Evolutionary conservation across 73 alveolate species (phyloP).

Genomic region (Paramecium caudatum): DNA sequence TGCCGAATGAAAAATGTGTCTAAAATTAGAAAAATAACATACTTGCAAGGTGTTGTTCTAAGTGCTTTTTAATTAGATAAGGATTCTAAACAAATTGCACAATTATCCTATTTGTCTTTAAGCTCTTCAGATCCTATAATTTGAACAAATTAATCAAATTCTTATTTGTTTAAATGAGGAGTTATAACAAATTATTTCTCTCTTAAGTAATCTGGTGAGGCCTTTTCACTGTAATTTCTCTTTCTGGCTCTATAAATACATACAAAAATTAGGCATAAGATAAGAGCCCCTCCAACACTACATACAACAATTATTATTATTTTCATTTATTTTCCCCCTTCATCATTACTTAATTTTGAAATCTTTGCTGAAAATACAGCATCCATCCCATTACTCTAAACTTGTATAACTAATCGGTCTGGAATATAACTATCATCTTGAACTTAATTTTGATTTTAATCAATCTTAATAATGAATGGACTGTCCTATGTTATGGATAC

Average conservation of each 20-base stretch:
- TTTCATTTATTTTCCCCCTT: neutral
- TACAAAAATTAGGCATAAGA: neutral
- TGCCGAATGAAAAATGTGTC: constrained; percentile 8
- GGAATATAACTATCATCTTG: neutral
- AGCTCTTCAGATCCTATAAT: neutral
- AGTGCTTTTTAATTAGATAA: neutral
- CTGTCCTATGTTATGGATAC: neutral
- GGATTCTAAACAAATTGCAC: constrained; percentile 22
- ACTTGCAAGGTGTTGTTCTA: constrained; percentile 23
- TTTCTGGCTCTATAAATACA: neutral
- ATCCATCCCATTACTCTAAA: too few species aligned
- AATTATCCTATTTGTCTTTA: constrained; percentile 12
- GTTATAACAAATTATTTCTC: neutral
- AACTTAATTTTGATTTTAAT: neutral
- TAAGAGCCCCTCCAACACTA: neutral
- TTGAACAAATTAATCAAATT: neutral
- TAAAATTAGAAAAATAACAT: neutral
- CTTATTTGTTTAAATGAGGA: neutral
- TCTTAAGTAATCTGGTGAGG: constrained; percentile 16
- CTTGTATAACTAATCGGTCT: neutral
- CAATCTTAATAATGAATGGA: neutral
- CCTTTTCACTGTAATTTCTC: neutral
- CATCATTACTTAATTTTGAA: too few species aligned
- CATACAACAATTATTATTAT: neutral
- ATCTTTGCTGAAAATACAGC: too few species aligned